These are phyloP conservation scores for Strobilomyces confusus DNA, from an alignment of 768 basidiomycete species.

Conservation along the genomic window DNA sequence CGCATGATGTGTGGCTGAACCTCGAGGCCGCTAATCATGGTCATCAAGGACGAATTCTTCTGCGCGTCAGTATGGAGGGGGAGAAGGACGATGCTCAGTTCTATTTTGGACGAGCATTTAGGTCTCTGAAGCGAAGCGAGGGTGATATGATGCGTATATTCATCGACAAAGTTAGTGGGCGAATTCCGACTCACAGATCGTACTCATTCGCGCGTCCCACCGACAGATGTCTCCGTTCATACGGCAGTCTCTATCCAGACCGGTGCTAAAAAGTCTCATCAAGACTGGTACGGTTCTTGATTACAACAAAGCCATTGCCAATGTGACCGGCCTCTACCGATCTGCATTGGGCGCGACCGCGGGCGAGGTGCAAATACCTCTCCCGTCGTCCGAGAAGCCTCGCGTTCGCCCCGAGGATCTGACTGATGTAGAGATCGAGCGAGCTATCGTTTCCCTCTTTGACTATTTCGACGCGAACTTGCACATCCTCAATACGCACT, in stretches of 20 bases:
- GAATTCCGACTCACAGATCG: background rate
- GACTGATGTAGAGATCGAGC: conserved; percentile 91
- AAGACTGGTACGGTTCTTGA: conserved; percentile 63
- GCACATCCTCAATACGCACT: conserved; percentile 82
- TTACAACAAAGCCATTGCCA: conserved; percentile 87
- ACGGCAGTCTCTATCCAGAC: conserved; percentile 77
- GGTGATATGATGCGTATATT: conserved; percentile 94
- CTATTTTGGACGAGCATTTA: conserved; percentile 94
- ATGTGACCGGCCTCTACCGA: conserved; percentile 76
- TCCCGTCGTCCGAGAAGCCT: conserved; percentile 71
- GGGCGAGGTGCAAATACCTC: conserved; percentile 72
- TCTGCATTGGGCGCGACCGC: conserved; percentile 65
- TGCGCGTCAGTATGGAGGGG: conserved; percentile 96
- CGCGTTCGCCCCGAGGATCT: conserved; percentile 76
- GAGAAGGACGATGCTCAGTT: conserved; percentile 98
- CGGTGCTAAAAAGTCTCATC: conserved; percentile 71
- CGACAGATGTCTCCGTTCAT: conserved; percentile 90
- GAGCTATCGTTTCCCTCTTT: conserved; percentile 85
- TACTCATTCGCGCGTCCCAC: background rate
- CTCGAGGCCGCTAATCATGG: conserved; percentile 56
- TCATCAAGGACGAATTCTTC: conserved; percentile 68
- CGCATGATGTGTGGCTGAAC: conserved; percentile 91
- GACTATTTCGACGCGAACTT: conserved; percentile 96
- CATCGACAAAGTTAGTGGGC: conserved; percentile 79
- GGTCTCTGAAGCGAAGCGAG: conserved; percentile 88